Evolutionary conservation across 805 yeast species (phyloP), one percentile per base, ranked within the genome.

Genomic region (Yarrowia deformans): DNA sequence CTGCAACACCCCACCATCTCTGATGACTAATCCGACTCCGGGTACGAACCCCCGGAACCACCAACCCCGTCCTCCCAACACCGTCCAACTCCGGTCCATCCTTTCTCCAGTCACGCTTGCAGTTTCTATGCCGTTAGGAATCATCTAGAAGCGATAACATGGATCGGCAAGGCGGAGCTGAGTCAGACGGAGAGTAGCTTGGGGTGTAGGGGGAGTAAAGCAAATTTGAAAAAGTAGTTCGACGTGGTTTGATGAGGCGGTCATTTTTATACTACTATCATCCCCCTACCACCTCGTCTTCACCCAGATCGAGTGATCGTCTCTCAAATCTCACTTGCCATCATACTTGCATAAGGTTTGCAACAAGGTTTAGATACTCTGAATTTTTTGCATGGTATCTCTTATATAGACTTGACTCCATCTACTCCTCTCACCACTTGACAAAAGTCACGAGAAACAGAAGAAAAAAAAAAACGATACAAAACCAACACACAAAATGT

Each of bases 311-410:
- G 1, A 18, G 10, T 10, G 9, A 5, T 23, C 29, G 2, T 16
- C 8, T 7, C 46, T 18, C 19, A 8, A 16, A 40, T 8, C 46
- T 0, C 49, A 5, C 48, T 56, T 40, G 48, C 48, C 29, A 60
- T 60, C 66, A 60, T 60, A 60, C 66, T 34, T 60, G 66, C 66
- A 60, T 60, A 60, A 60, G 66, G 66, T 60, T 60, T 18, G 1
- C 1, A 1, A 45, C 10, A 7, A 45, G 37, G 46, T 40, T 58
- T 60, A 23, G 66, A 60, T 60, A 60, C 52, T 60, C 43, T 42
- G 66, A 60, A 43, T 60, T 60, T 60, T 60, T 60, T 60, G 63
- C 63, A 56, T 56, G 63, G 16, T 29, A 42, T 58, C 39, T 40
- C 35, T n/a, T 60, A 43, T 45, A 60, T 45, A 60, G 40, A 43